A percentile compares a stretch with the other conserved stretches of the same genome.
phyloP scores from a whole-genome alignment of 768 basidiomycete genomes.

The Hygrophorus russula region DNA sequence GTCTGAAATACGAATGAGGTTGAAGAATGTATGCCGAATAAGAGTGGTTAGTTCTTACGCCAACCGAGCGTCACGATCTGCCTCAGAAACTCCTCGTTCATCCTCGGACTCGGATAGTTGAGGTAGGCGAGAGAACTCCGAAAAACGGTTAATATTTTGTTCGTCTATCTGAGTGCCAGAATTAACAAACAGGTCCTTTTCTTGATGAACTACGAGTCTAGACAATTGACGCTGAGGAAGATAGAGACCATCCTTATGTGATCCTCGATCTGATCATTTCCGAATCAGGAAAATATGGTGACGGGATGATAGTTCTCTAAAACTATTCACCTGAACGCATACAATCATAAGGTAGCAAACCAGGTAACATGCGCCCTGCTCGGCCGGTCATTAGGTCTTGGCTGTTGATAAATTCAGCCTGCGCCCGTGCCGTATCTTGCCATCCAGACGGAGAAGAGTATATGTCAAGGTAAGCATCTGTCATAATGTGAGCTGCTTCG shows the following conservation, averaged over 20 bases:
- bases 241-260: conserved; percentile 42
- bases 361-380: conserved; percentile 39
- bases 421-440: conserved; percentile 35
- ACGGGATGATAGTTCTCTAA: neutral
- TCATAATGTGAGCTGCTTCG: conserved; percentile 43
- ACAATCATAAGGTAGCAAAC: conserved; percentile 7
- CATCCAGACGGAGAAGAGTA: conserved; percentile 56
- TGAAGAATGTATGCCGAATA: too few relatives aligned
- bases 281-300: too few relatives aligned
- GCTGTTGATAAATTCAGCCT: conserved; percentile 52
- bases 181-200: neutral
- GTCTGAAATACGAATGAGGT: conserved; percentile 19
- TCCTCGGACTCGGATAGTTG: conserved; percentile 55
- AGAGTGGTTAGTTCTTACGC: conserved; percentile 36
- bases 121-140: conserved; percentile 10
- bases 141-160: neutral
- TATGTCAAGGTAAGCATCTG: conserved; percentile 54
- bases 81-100: conserved; percentile 51
- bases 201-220: neutral
- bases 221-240: conserved; percentile 26
- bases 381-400: conserved; percentile 68
- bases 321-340: neutral
- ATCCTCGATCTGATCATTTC: conserved; percentile 10
- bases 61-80: conserved; percentile 59
- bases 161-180: too few relatives aligned